A percentile compares a stretch with the other conserved stretches of the same genome.
Evolutionary conservation across 108 stramenopile genomes (phyloP).

Genomic region (Skeletonema menzelii): DNA sequence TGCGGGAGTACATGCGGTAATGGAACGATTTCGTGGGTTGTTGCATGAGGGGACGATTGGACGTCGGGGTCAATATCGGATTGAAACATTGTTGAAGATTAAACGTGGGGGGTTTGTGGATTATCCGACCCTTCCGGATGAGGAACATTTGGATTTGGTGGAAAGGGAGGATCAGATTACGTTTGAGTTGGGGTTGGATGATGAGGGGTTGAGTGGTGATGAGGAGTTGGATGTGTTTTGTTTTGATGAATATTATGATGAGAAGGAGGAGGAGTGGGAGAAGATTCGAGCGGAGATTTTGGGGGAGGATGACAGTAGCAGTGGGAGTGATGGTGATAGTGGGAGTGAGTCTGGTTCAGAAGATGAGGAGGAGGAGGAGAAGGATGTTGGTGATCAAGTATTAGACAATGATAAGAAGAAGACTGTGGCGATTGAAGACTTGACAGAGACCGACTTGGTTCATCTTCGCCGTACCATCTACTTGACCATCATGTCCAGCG

Average conservation of each 20-base stretch:
- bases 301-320: slow-evolving; percentile 70
- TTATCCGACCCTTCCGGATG: slow-evolving; percentile 75
- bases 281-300: slow-evolving; percentile 91
- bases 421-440: slow-evolving; percentile 66
- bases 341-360: slow-evolving; percentile 54
- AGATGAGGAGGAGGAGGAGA: slow-evolving; percentile 60
- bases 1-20: slow-evolving; percentile 92
- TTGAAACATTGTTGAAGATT: slow-evolving; percentile 88
- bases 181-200: slow-evolving; percentile 94
- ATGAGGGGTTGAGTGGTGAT: slow-evolving; percentile 87
- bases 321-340: slow-evolving; percentile 53
- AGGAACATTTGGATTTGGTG: slow-evolving; percentile 93
- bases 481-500: slow-evolving; percentile 98
- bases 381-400: slow-evolving; percentile 48
- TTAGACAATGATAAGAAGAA: slow-evolving; percentile 24
- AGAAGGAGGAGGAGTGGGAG: slow-evolving; percentile 89
- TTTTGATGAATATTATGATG: slow-evolving; percentile 77
- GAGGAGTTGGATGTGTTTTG: slow-evolving; percentile 88
- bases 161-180: slow-evolving; percentile 98
- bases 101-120: slow-evolving; percentile 87
- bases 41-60: slow-evolving; percentile 89
- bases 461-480: slow-evolving; percentile 97
- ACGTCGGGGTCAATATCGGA: slow-evolving; percentile 92
- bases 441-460: slow-evolving; percentile 93
- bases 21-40: slow-evolving; percentile 94